phyloP scores from a whole-genome alignment of 257 asterid genomes.

The Solanum chiquidenum region DNA sequence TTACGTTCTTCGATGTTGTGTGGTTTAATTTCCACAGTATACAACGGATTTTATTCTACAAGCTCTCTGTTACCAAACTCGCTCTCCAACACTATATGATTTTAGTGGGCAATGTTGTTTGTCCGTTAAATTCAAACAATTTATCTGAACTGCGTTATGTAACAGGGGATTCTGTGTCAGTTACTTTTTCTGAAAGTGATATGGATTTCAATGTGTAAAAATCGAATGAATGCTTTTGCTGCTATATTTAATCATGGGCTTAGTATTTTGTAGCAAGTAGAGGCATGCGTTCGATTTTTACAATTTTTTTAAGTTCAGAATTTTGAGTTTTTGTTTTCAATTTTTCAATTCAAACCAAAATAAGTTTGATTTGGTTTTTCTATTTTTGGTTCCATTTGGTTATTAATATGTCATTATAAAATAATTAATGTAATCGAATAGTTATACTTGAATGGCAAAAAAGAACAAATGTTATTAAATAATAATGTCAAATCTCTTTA shows the following conservation, averaged over 20 bases:
- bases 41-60: background rate
- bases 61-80: background rate
- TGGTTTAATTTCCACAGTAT: background rate
- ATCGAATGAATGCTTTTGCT: constrained; percentile 10
- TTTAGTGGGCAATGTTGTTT: background rate
- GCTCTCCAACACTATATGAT: background rate
- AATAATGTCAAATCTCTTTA: too few relatives aligned
- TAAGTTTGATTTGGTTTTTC: too few relatives aligned
- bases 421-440: too few relatives aligned
- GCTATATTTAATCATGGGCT: background rate
- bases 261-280: background rate
- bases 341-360: too few relatives aligned
- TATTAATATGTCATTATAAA: too few relatives aligned
- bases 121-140: rapidly evolving
- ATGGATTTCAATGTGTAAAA: constrained; percentile 9
- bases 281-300: too few relatives aligned
- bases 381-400: too few relatives aligned
- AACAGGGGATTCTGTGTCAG: background rate
- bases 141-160: background rate
- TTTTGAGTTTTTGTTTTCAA: too few relatives aligned
- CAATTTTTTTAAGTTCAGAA: too few relatives aligned
- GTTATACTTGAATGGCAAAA: too few relatives aligned
- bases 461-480: too few relatives aligned
- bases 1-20: background rate
- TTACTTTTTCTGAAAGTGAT: background rate